Evolutionary conservation across 140 eudicot genomes (phyloP).

Genomic region (Flaveria floridana): DNA sequence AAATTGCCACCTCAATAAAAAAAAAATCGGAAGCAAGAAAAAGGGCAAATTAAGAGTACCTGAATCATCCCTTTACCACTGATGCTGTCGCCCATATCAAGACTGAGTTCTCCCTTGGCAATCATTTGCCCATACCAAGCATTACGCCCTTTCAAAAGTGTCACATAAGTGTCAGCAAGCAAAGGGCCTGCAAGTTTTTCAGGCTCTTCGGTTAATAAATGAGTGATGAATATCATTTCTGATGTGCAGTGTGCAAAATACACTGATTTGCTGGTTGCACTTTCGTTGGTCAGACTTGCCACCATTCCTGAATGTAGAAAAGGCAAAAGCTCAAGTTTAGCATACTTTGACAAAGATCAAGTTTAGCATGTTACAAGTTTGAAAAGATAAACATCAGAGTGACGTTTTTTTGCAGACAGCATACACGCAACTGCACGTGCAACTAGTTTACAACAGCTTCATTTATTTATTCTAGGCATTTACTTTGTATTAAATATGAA

Average conservation of each 20-base stretch:
- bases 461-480: not conserved
- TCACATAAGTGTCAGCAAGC: slow-evolving; percentile 90
- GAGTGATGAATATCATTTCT: slow-evolving; percentile 89
- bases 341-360: not conserved
- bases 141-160: slow-evolving; percentile 82
- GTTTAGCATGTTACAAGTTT: not conserved
- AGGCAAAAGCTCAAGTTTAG: not conserved
- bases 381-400: not conserved
- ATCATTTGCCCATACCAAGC: slow-evolving; percentile 98
- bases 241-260: slow-evolving; percentile 94
- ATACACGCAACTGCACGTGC: not conserved
- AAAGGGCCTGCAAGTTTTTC: slow-evolving; percentile 91
- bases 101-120: slow-evolving; percentile 77
- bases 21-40: not conserved
- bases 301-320: slow-evolving; percentile 61
- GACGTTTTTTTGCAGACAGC: not conserved
- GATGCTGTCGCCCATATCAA: slow-evolving; percentile 87
- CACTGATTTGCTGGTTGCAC: slow-evolving; percentile 91
- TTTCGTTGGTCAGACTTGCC: slow-evolving; percentile 81
- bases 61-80: slow-evolving; percentile 89
- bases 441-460: not conserved
- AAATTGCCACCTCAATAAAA: not conserved
- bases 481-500: not conserved
- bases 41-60: slow-evolving; percentile 39
- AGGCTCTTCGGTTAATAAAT: slow-evolving; percentile 79